These are phyloP conservation scores for Orobanche coerulescens DNA, from an alignment of 257 asterid genomes.

Conservation along the genomic window DNA sequence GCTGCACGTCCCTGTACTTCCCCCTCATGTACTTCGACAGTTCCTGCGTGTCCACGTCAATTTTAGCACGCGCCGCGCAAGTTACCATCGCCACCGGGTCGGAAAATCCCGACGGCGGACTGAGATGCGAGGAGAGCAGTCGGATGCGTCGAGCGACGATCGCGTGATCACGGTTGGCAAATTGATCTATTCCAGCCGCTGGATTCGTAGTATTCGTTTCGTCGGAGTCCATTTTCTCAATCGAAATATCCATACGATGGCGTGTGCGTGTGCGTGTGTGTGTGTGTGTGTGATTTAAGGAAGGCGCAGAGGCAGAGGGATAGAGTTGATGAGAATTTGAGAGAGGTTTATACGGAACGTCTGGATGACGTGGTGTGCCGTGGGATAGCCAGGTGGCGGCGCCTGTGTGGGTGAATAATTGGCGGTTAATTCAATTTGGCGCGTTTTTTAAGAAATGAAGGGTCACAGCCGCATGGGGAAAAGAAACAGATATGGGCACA, in stretches of 20 bases:
- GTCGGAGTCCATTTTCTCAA: slow-evolving; percentile 28
- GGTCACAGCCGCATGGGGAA: slow-evolving; percentile 16
- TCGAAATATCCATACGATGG: background rate
- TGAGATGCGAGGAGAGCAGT: slow-evolving; percentile 45
- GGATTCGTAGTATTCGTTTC: slow-evolving; percentile 5
- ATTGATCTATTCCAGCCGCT: slow-evolving; percentile 20
- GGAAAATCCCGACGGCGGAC: slow-evolving; percentile 13
- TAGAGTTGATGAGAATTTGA: slow-evolving; percentile 1
- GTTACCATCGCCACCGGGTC: slow-evolving; percentile 26
- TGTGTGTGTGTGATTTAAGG: background rate
- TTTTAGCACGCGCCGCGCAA: slow-evolving; percentile 50
- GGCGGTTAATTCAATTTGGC: slow-evolving; percentile 27
- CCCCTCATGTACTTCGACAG: slow-evolving; percentile 74
- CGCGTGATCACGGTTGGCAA: slow-evolving; percentile 18
- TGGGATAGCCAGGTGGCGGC: slow-evolving; percentile 19
- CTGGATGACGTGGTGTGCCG: slow-evolving; percentile 24
- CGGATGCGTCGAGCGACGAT: slow-evolving; percentile 44
- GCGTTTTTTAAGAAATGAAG: slow-evolving; percentile 49
- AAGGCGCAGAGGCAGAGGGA: background rate
- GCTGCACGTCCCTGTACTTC: slow-evolving; percentile 68
- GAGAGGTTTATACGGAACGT: slow-evolving; percentile 32
- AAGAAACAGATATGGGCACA: background rate
- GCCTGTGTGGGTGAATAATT: slow-evolving; percentile 20
- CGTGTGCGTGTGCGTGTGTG: background rate
- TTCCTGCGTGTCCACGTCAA: slow-evolving; percentile 37